Evolutionary conservation across 164 flowering plant genomes (phyloP), one percentile per base, ranked within the genome.

Genomic region (Cinnamomum chago): DNA sequence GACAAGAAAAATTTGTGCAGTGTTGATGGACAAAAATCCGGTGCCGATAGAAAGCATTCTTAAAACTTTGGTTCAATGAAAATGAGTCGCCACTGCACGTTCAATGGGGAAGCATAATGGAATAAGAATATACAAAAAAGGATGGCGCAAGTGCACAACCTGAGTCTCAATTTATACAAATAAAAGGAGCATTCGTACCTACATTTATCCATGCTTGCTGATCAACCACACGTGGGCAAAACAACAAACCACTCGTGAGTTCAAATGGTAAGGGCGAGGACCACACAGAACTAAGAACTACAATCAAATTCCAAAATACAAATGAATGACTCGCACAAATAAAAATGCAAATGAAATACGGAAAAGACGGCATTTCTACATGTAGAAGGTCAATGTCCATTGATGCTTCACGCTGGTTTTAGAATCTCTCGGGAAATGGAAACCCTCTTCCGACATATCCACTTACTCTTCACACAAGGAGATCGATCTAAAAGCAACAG

Each of bases 401-500:
- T 9, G 47, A 40, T 40, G 52, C 73, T 67, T 25, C 68, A 67
- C 25, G 35, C 50, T 28, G n/a, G 33, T 75, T 64, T 74, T n/a
- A 14, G n/a, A 55, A 55, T 17, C 60, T 55, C 76, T n/a, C 50
- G 10, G 50, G 68, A 11, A n/a, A 50, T 12, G 14, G 74, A 55
- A 40, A 5, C 80, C 14, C 84, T 89, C 69, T 88, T 68, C 22
- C 93, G 79, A 79, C 90, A 86, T 82, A 92, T 88, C 97, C 90
- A 89, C 28, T 76, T 91, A 77, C 86, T 84, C 70, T 71, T 84
- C 70, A 72, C 62, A 33, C 77, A 83, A 18, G 91, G 84, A 12
- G 85, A 83, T 78, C 80, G 88, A 73, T 92, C 94, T 68, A 95
- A 81, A 75, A 93, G 87, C 88, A 90, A 75, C 33, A 90, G 85